phyloP scores from a whole-genome alignment of 495 filamentous ascomycete genomes.

The Penicilliopsis zonata region DNA sequence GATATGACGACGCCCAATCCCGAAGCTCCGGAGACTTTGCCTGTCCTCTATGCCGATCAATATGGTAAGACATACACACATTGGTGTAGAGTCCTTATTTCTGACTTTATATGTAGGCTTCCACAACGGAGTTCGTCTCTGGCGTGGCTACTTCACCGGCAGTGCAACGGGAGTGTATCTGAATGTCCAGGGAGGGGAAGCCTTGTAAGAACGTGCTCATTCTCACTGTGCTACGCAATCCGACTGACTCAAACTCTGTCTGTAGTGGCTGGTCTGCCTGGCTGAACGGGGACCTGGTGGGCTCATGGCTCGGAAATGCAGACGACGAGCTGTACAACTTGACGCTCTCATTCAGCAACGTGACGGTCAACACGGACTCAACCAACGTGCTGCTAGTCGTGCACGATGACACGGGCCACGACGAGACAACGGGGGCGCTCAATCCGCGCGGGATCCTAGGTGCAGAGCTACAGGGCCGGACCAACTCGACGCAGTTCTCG shows the following conservation, averaged over 20 bases:
- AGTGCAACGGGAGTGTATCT: slow-evolving; percentile 43
- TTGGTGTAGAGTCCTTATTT: background rate
- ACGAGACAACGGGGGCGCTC: slow-evolving; percentile 53
- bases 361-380: slow-evolving; percentile 33
- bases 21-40: slow-evolving; percentile 43
- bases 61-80: slow-evolving; percentile 31
- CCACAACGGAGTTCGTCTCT: slow-evolving; percentile 54
- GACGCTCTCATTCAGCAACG: slow-evolving; percentile 26
- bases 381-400: slow-evolving; percentile 53
- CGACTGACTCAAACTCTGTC: background rate
- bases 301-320: slow-evolving; percentile 43
- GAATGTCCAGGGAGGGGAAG: slow-evolving; percentile 49
- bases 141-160: slow-evolving; percentile 53
- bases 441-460: slow-evolving; percentile 55
- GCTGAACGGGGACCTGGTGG: slow-evolving; percentile 41
- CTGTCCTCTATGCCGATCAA: slow-evolving; percentile 47
- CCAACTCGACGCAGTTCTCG: slow-evolving; percentile 26
- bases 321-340: slow-evolving; percentile 18
- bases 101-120: slow-evolving; percentile 31
- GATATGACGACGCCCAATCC: slow-evolving; percentile 48
- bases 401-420: slow-evolving; percentile 61
- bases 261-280: slow-evolving; percentile 40
- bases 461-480: slow-evolving; percentile 32
- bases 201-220: slow-evolving; percentile 25
- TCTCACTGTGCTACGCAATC: background rate